Evolutionary conservation across 768 basidiomycete genomes (phyloP).

Genomic region (Mrakia hoshinonis): DNA sequence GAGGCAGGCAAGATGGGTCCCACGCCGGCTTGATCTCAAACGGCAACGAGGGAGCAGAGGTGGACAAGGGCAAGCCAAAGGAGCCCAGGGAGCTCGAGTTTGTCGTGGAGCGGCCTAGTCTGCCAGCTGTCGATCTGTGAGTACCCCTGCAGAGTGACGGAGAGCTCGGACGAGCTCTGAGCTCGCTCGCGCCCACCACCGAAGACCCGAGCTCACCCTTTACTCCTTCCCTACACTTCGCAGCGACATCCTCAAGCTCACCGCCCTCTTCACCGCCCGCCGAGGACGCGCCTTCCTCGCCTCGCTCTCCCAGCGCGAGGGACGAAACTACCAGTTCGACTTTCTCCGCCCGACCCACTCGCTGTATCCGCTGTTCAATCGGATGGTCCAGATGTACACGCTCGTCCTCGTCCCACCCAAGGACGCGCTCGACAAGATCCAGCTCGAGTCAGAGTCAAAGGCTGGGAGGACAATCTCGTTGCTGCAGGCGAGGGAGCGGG

Average conservation of each 20-base stretch:
- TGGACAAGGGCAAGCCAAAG: conserved; percentile 66
- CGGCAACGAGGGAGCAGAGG: conserved; percentile 32
- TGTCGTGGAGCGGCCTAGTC: conserved; percentile 35
- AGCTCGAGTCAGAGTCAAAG: conserved; percentile 42
- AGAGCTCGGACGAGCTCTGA: neutral
- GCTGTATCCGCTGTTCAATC: conserved; percentile 92
- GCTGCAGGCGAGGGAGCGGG: conserved; percentile 64
- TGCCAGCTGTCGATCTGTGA: conserved; percentile 81
- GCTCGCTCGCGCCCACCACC: neutral
- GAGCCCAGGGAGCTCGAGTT: conserved; percentile 28
- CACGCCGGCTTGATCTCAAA: conserved; percentile 5
- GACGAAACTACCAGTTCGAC: conserved; percentile 94
- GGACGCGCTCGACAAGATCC: conserved; percentile 62
- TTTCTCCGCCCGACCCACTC: conserved; percentile 93
- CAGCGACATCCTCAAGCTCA: conserved; percentile 91
- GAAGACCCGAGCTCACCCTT: neutral
- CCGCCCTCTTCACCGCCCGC: conserved; percentile 88
- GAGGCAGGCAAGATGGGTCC: conserved; percentile 34
- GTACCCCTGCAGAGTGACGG: conserved; percentile 39
- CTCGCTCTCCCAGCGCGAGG: conserved; percentile 75
- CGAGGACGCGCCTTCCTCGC: conserved; percentile 79
- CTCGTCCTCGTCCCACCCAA: conserved; percentile 77
- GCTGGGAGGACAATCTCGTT: conserved; percentile 67
- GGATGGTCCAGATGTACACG: conserved; percentile 90
- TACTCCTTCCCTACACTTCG: conserved; percentile 16